A percentile compares a stretch with the other conserved stretches of the same genome.
These are phyloP conservation scores for Neurospora tetrasperma DNA, from an alignment of 495 filamentous ascomycete species.

Conservation along the genomic window DNA sequence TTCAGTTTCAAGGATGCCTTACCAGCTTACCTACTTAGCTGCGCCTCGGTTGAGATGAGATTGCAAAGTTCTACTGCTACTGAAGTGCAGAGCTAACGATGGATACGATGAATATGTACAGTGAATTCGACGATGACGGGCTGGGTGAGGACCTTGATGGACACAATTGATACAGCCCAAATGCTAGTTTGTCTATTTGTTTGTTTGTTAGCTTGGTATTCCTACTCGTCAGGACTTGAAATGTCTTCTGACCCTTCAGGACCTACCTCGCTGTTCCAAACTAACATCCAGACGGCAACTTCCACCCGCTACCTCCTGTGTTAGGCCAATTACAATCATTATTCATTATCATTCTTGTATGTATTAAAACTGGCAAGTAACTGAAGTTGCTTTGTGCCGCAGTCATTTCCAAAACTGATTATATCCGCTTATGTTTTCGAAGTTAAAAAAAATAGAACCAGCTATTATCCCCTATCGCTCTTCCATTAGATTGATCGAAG, in stretches of 20 bases:
- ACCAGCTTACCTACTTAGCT: background rate
- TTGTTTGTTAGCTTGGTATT: too few relatives aligned
- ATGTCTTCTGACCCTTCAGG: too few relatives aligned
- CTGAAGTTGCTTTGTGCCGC: background rate
- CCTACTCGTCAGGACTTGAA: too few relatives aligned
- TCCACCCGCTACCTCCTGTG: background rate
- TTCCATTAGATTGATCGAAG: background rate
- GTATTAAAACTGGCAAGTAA: background rate
- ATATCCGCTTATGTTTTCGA: background rate
- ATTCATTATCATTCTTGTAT: background rate
- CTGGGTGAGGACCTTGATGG: background rate
- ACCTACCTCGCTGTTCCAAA: background rate
- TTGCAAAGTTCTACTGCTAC: background rate
- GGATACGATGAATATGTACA: background rate
- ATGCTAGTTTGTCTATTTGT: too few relatives aligned
- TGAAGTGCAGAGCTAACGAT: background rate
- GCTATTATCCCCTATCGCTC: background rate
- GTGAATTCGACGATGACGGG: background rate
- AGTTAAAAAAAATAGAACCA: background rate
- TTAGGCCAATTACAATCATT: background rate
- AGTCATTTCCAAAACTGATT: background rate
- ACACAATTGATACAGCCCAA: background rate
- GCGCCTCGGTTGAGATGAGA: background rate
- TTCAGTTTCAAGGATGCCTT: background rate
- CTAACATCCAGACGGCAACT: background rate